phyloP scores from a whole-genome alignment of 2,329 filamentous ascomycete species.

The Paraconiothyrium brasiliense region DNA sequence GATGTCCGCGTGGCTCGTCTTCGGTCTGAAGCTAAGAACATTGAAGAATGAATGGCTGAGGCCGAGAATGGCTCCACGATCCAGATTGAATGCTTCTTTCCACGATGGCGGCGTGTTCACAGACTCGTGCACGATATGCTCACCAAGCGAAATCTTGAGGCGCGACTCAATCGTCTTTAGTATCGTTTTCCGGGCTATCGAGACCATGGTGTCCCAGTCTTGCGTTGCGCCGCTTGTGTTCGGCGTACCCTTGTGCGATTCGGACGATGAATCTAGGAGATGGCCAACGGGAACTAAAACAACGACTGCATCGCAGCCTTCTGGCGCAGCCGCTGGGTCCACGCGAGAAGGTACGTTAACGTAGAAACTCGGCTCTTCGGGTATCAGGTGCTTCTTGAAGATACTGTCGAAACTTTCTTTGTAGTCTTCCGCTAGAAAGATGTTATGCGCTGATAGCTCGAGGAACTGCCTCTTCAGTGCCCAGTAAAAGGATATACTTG shows the following conservation, averaged over 20 bases:
- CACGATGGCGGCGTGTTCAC: conserved; percentile 73
- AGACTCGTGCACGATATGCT: conserved; percentile 67
- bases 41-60: conserved; percentile 79
- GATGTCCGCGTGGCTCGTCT: conserved; percentile 63
- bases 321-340: conserved; percentile 73
- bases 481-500: conserved; percentile 82
- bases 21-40: conserved; percentile 72
- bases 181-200: conserved; percentile 68
- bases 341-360: conserved; percentile 78
- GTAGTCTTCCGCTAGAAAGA: conserved; percentile 79
- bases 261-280: conserved; percentile 57
- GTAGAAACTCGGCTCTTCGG: conserved; percentile 76
- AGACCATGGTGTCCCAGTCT: conserved; percentile 70
- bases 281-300: conserved; percentile 79
- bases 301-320: conserved; percentile 71
- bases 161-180: conserved; percentile 68
- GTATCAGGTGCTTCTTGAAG: conserved; percentile 74
- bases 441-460: conserved; percentile 75
- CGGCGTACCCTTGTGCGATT: conserved; percentile 52
- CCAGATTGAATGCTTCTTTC: conserved; percentile 75
- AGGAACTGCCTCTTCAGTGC: conserved; percentile 68
- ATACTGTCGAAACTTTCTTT: conserved; percentile 78
- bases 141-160: conserved; percentile 64
- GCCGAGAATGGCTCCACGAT: conserved; percentile 77
- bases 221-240: conserved; percentile 56